Percentiles rank a stretch among this genome's conserved stretches.
Evolutionary conservation across 495 filamentous ascomycete genomes (phyloP).

Genomic region (Tricharina praecox): DNA sequence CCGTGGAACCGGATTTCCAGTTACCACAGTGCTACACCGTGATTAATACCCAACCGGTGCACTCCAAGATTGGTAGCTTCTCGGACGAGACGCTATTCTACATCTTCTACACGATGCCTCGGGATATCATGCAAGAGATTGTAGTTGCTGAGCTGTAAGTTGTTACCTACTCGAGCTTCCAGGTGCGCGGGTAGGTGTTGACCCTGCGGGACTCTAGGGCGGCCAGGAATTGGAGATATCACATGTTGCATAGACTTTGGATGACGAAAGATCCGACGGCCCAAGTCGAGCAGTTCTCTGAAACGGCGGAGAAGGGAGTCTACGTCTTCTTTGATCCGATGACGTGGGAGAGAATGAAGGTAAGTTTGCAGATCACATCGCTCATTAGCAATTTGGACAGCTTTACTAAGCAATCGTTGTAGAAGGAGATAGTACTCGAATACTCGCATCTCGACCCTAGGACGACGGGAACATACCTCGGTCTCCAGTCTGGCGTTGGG

Average conservation of each 20-base stretch:
- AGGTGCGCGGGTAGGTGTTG: too few relatives aligned
- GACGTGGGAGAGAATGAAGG: constrained; percentile 51
- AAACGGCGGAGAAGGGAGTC: constrained; percentile 47
- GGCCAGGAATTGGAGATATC: constrained; percentile 57
- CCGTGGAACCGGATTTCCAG: constrained; percentile 52
- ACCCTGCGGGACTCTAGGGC: constrained; percentile 18
- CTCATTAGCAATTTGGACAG: background rate
- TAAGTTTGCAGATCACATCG: constrained; percentile 28
- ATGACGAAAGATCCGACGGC: constrained; percentile 48
- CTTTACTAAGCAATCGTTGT: background rate
- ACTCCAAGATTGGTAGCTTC: constrained; percentile 45
- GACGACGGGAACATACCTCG: constrained; percentile 2
- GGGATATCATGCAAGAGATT: constrained; percentile 54
- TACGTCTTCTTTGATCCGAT: constrained; percentile 57
- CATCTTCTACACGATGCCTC: constrained; percentile 62
- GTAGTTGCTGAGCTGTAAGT: constrained; percentile 47
- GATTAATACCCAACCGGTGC: constrained; percentile 48
- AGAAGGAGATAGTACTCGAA: constrained; percentile 27
- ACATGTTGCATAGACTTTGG: constrained; percentile 57
- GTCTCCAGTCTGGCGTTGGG: background rate
- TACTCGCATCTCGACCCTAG: constrained; percentile 21
- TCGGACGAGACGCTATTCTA: constrained; percentile 59
- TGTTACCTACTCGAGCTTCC: too few relatives aligned
- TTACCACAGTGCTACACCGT: constrained; percentile 55
- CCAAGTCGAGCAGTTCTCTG: constrained; percentile 37